Evolutionary conservation across 2,329 filamentous ascomycete species (phyloP).

Genomic region (Elsinoe necatrix): DNA sequence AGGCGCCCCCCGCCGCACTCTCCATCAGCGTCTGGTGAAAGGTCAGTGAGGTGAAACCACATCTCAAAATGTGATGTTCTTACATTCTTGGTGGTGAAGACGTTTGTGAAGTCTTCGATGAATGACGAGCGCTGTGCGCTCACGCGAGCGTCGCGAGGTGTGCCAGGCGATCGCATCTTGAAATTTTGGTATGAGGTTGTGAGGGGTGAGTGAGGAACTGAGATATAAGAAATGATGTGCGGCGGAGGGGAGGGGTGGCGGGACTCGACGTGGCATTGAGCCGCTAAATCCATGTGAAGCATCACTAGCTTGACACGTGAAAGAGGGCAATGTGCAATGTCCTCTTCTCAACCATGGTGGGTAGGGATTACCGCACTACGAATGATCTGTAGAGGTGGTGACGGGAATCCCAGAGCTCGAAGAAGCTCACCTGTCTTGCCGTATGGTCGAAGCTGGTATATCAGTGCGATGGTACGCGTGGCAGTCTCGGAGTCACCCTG

Average conservation of each 20-base stretch:
- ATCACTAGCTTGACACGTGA: constrained; percentile 8
- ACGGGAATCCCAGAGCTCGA: no score
- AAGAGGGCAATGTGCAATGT: neutral
- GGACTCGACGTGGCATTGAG: neutral
- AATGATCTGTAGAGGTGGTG: no score
- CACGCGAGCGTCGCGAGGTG: constrained; percentile 3
- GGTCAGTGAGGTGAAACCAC: neutral
- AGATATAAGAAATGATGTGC: neutral
- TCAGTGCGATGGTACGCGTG: no score
- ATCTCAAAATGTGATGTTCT: neutral
- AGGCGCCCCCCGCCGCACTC: neutral
- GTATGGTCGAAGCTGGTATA: no score
- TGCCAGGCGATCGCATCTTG: constrained; percentile 6
- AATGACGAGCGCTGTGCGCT: constrained; percentile 4
- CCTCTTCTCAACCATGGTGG: neutral
- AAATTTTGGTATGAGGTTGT: neutral
- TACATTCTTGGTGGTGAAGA: neutral
- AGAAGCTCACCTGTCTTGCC: no score
- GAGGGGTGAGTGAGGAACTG: neutral
- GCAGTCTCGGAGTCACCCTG: no score
- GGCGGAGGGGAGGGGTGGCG: neutral
- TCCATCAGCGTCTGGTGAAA: neutral
- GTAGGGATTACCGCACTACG: neutral
- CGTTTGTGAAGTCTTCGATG: neutral
- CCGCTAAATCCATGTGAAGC: neutral